Evolutionary conservation across 345 rosid genomes (phyloP).

Genomic region (Clarkia xantiana): DNA sequence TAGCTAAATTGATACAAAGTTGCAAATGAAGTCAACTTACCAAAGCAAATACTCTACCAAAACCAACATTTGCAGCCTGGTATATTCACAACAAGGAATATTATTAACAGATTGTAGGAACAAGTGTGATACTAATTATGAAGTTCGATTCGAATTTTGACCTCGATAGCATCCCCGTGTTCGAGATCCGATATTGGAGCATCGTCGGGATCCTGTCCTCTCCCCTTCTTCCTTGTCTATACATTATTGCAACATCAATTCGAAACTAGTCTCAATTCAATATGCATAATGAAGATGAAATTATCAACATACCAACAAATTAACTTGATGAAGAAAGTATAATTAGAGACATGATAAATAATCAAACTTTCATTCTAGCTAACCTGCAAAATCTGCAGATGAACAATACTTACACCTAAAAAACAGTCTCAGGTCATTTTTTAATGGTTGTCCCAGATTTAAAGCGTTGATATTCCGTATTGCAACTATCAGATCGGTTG

Average conservation of each 20-base stretch:
- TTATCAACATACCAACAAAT: no score
- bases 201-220: constrained; percentile 25
- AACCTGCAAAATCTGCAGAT: not conserved
- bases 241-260: not conserved
- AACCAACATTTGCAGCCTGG: constrained; percentile 73
- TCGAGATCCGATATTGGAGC: constrained; percentile 39
- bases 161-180: constrained; percentile 50
- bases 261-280: not conserved
- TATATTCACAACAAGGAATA: constrained; percentile 8
- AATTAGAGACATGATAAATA: no score
- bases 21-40: constrained; percentile 26
- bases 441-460: no score
- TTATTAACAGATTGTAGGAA: not conserved
- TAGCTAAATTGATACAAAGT: no score
- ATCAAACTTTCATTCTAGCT: no score
- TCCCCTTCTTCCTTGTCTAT: constrained; percentile 16
- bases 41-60: constrained; percentile 52
- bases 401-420: no score
- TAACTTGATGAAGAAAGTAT: no score
- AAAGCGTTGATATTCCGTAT: no score
- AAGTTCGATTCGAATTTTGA: constrained; percentile 7
- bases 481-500: no score
- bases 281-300: no score
- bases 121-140: constrained; percentile 6
- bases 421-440: no score